These are phyloP conservation scores for Alternaria atra DNA, from an alignment of 2,329 filamentous ascomycete species.

Conservation along the genomic window DNA sequence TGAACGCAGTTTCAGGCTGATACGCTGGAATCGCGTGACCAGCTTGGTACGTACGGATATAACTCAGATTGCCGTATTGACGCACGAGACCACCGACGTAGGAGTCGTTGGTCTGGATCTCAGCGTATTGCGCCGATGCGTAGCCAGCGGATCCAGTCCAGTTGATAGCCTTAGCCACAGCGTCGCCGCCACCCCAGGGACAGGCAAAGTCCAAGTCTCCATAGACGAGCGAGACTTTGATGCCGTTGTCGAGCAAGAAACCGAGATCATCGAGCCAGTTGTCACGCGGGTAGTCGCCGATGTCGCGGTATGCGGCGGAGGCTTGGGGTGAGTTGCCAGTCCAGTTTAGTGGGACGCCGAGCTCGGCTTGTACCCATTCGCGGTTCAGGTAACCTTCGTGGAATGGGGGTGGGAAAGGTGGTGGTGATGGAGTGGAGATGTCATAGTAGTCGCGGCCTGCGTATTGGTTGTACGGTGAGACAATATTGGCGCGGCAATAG, in stretches of 20 bases:
- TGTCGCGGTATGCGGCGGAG: conserved; percentile 28
- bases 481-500: conserved; percentile 47
- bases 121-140: conserved; percentile 40
- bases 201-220: conserved; percentile 46
- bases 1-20: conserved; percentile 59
- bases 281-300: conserved; percentile 56
- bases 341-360: conserved; percentile 23
- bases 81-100: conserved; percentile 56
- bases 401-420: conserved; percentile 36
- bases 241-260: conserved; percentile 59
- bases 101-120: conserved; percentile 48
- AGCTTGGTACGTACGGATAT: conserved; percentile 50
- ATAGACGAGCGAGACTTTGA: conserved; percentile 31
- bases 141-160: conserved; percentile 46
- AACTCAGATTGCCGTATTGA: conserved; percentile 51
- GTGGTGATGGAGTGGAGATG: conserved; percentile 25
- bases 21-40: conserved; percentile 54
- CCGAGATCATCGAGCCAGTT: conserved; percentile 55
- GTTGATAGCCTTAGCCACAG: conserved; percentile 50
- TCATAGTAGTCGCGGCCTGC: conserved; percentile 32
- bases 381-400: conserved; percentile 21
- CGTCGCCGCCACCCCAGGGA: conserved; percentile 50
- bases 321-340: conserved; percentile 28
- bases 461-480: conserved; percentile 26
- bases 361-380: conserved; percentile 24